Percentiles rank a stretch among this genome's conserved stretches.
phyloP scores from a whole-genome alignment of 805 yeast species.

The Wickerhamiella kurtzmanii region DNA sequence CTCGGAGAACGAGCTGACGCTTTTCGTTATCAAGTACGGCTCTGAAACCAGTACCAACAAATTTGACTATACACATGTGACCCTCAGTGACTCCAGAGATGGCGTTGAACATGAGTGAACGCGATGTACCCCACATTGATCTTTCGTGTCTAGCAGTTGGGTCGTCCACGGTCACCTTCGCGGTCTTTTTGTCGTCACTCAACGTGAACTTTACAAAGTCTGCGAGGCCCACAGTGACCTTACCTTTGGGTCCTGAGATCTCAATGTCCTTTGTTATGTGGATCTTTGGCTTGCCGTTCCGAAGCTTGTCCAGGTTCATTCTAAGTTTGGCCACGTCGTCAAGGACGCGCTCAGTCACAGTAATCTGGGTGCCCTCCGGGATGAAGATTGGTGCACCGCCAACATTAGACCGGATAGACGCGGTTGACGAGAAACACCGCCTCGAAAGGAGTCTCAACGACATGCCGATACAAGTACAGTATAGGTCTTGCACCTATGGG shows the following conservation, averaged over 20 bases:
- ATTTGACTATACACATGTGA: slow-evolving; percentile 70
- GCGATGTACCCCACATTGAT: slow-evolving; percentile 89
- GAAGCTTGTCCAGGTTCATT: slow-evolving; percentile 44
- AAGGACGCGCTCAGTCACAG: slow-evolving; percentile 21
- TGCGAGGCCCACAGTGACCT: slow-evolving; percentile 50
- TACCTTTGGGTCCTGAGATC: slow-evolving; percentile 69
- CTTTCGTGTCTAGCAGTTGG: slow-evolving; percentile 52
- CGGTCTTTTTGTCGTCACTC: slow-evolving; percentile 23
- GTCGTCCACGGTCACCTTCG: slow-evolving; percentile 46
- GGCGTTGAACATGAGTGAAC: slow-evolving; percentile 65
- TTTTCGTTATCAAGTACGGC: slow-evolving; percentile 54
- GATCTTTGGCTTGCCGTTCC: slow-evolving; percentile 51
- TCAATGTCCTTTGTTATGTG: slow-evolving; percentile 44
- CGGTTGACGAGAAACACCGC: slow-evolving; percentile 12
- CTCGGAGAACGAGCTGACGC: slow-evolving; percentile 57
- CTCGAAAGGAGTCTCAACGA: not conserved
- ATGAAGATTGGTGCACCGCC: slow-evolving; percentile 69
- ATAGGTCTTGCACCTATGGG: not conserved
- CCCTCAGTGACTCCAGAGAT: slow-evolving; percentile 87
- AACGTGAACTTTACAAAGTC: slow-evolving; percentile 42
- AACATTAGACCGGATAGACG: slow-evolving; percentile 31
- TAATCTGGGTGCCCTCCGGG: slow-evolving; percentile 45
- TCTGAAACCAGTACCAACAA: slow-evolving; percentile 96
- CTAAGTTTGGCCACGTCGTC: slow-evolving; percentile 27
- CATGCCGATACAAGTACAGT: not conserved